Evolutionary conservation across 257 asterid species (phyloP).

Genomic region (Craterostigma plantagineum): DNA sequence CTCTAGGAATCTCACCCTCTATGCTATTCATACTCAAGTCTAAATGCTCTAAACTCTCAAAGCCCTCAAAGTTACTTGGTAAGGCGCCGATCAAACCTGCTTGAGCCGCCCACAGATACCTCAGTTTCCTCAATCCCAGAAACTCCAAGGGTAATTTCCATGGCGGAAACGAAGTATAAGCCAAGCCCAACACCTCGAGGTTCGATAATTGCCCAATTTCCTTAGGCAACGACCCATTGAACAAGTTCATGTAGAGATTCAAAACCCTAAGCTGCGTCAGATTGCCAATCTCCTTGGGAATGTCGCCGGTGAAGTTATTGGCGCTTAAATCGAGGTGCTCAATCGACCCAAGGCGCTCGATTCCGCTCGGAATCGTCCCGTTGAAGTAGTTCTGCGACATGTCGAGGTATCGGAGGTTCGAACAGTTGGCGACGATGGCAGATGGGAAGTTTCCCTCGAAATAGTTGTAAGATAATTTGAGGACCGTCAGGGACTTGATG

Average conservation of each 20-base stretch:
- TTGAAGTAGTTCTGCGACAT: constrained; percentile 45
- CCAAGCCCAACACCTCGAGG: constrained; percentile 34
- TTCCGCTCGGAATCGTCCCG: constrained; percentile 38
- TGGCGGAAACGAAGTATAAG: constrained; percentile 39
- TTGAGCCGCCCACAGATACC: constrained; percentile 26
- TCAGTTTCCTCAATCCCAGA: constrained; percentile 29
- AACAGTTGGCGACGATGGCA: constrained; percentile 28
- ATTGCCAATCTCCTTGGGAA: constrained; percentile 55
- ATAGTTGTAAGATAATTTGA: constrained; percentile 23
- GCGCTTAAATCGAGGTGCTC: constrained; percentile 29
- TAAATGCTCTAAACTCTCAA: constrained; percentile 8
- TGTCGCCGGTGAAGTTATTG: constrained; percentile 68
- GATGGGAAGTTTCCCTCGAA: constrained; percentile 37
- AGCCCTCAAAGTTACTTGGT: constrained; percentile 5
- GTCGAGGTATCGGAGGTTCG: constrained; percentile 32
- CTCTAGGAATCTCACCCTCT: constrained; percentile 12
- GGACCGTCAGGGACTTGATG: constrained; percentile 28
- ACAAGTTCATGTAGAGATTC: constrained; percentile 25
- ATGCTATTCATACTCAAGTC: constrained; percentile 8
- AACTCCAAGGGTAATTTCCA: constrained; percentile 38
- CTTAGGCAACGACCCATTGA: constrained; percentile 45
- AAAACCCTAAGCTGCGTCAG: constrained; percentile 22
- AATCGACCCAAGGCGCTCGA: constrained; percentile 29
- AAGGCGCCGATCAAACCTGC: constrained; percentile 32
- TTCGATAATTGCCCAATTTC: constrained; percentile 50